Conservation (phyloP, 345 rosid species). For the Eucalyptus decipiens region DNA sequence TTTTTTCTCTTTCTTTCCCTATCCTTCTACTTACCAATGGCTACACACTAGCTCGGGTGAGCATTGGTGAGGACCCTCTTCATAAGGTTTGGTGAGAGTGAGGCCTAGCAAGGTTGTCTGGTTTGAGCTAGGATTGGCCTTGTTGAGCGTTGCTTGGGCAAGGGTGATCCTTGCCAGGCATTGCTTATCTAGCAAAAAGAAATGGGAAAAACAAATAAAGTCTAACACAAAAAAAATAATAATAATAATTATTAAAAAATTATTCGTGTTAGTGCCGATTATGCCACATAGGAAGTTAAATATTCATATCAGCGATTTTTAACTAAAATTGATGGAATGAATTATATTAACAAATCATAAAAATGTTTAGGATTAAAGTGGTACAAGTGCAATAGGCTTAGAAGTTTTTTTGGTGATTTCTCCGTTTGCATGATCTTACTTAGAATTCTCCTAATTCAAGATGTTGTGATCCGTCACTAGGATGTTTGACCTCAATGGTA, state of each 20-base stretch:
- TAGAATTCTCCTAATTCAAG: background rate
- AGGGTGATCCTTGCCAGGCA: accelerated
- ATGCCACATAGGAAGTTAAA: accelerated
- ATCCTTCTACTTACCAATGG: background rate
- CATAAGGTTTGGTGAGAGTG: background rate
- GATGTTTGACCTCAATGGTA: background rate
- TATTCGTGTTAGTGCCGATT: no score
- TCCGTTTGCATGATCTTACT: background rate
- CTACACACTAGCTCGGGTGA: background rate
- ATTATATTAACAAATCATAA: no score
- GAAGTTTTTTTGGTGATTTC: no score
- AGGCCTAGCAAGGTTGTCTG: background rate
- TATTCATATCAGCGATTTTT: no score
- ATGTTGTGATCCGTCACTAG: background rate
- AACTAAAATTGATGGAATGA: background rate
- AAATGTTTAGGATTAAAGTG: no score
- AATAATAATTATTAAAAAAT: no score
- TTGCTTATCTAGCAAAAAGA: background rate
- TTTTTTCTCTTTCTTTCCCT: no score
- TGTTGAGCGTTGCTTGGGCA: background rate
- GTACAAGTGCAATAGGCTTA: no score
- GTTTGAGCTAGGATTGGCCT: background rate
- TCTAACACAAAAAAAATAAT: no score
- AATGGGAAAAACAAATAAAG: no score
- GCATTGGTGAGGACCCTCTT: background rate